These are phyloP conservation scores for Omphalotus guepiniiformis DNA, from an alignment of 768 basidiomycete genomes.

Conservation along the genomic window DNA sequence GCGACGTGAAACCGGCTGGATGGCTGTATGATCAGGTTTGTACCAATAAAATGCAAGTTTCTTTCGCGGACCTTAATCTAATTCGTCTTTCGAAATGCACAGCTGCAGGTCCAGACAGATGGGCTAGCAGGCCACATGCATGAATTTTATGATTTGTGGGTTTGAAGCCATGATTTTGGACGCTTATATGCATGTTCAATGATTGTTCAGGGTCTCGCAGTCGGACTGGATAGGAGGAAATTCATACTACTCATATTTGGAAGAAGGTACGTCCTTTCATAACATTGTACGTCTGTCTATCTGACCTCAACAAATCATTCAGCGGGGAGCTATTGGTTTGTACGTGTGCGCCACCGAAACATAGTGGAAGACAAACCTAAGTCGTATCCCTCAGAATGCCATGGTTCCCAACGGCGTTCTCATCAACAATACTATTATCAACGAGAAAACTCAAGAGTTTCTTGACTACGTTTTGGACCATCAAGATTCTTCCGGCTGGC, in stretches of 20 bases:
- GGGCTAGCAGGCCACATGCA: constrained; percentile 32
- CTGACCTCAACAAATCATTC: neutral
- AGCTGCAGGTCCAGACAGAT: constrained; percentile 29
- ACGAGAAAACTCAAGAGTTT: constrained; percentile 43
- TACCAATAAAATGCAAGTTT: no score
- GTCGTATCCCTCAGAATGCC: constrained; percentile 35
- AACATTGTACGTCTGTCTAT: neutral
- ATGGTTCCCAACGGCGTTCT: constrained; percentile 52
- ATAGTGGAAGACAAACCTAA: neutral
- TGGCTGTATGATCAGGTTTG: constrained; percentile 40
- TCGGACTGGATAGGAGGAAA: constrained; percentile 31
- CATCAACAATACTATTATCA: constrained; percentile 41
- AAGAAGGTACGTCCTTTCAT: constrained; percentile 24
- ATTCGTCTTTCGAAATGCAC: neutral
- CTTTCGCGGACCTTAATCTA: neutral
- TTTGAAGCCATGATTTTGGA: no score
- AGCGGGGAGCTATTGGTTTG: constrained; percentile 62
- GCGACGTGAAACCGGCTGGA: constrained; percentile 33
- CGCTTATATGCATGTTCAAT: no score
- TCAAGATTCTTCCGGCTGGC: constrained; percentile 52
- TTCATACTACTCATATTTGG: constrained; percentile 29
- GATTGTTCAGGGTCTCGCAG: constrained; percentile 21
- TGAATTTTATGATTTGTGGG: constrained; percentile 32
- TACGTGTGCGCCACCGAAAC: constrained; percentile 21
- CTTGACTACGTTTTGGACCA: constrained; percentile 46